Evolutionary conservation across 2,329 filamentous ascomycete genomes (phyloP).

Genomic region (Xylogone sp.): DNA sequence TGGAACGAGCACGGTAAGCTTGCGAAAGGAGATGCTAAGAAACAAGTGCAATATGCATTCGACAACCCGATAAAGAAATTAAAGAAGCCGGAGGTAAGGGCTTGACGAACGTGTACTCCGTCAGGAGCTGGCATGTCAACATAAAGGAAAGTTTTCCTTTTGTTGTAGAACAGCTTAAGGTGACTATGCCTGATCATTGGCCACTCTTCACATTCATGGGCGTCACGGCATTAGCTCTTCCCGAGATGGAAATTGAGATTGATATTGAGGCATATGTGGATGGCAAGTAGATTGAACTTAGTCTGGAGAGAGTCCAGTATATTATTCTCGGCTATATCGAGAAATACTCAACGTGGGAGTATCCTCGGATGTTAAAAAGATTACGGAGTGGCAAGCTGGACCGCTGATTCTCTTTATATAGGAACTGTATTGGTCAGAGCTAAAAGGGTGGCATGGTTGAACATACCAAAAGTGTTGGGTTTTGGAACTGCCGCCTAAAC

Average conservation of each 20-base stretch:
- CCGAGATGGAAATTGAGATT: slow-evolving; percentile 53
- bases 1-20: slow-evolving; percentile 14
- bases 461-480: too few species aligned
- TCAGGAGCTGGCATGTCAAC: slow-evolving; percentile 18
- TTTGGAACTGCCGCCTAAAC: too few species aligned
- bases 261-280: slow-evolving; percentile 19
- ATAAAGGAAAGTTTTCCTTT: slow-evolving; percentile 12
- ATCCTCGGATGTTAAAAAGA: too few species aligned
- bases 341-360: too few species aligned
- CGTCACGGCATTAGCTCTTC: slow-evolving; percentile 13
- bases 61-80: slow-evolving; percentile 15
- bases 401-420: too few species aligned
- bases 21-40: slow-evolving; percentile 1
- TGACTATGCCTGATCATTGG: slow-evolving; percentile 12
- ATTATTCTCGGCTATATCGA: too few species aligned
- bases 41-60: slow-evolving; percentile 16
- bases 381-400: too few species aligned
- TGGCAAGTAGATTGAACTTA: too few species aligned
- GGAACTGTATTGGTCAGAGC: too few species aligned
- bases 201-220: slow-evolving; percentile 25
- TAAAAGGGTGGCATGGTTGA: too few species aligned
- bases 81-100: slow-evolving; percentile 7
- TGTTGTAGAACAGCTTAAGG: slow-evolving; percentile 15
- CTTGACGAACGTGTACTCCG: slow-evolving; percentile 11
- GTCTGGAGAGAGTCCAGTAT: too few species aligned